Base-by-base conservation (phyloP, 164 flowering plant species). In the Tetrastigma voinierianum region DNA sequence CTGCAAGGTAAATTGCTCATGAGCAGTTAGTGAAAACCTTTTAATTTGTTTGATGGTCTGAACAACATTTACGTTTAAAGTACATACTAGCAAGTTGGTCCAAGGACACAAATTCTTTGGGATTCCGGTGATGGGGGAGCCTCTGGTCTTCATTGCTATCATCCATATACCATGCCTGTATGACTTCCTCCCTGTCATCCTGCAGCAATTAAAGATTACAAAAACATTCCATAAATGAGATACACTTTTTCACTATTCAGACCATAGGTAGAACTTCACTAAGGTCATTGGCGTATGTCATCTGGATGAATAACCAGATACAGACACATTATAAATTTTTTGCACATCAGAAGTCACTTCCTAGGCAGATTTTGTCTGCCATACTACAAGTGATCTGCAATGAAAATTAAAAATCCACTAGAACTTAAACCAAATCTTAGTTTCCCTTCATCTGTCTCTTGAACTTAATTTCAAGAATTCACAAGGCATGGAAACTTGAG, bases 81-180 rank as follows among this genome's bases (percentile, higher is more conserved):
- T 45, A 43, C 63, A 53, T 69, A 88, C 98, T 91, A 32, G 80
- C 83, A 79, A 95, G 91, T 76, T 87, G 64, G n/a, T n/a, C n/a
- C n/a, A n/a, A 66, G 48, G 98, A 87, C 51, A 95, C 85, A 77
- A 72, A 90, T 73, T 95, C 88, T 78, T 85, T 80, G 19, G 97
- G 97, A 3, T 90, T 81, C 56, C 77, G 77, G 78, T 92, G 97
- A 86, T 92, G 98, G 21, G 97, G 98, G 18, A 95, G 93, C 45
- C 97, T 85, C 73, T 89, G 97, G 72, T 92, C 98, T 69, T 85
- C 97, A 68, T 86, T 73, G 62, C 91, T 88, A 25, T 95, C 96
- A 78, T 95, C 96, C 97, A 95, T 92, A 76, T 85, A 95, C 98
- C 98, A 95, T 73, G 97, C 97, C 75, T 92, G 84, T 32, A 90